Percentiles rank a stretch among this genome's conserved stretches.
phyloP scores from a whole-genome alignment of 2,329 filamentous ascomycete genomes.

The Cladosporium cucumerinum region DNA sequence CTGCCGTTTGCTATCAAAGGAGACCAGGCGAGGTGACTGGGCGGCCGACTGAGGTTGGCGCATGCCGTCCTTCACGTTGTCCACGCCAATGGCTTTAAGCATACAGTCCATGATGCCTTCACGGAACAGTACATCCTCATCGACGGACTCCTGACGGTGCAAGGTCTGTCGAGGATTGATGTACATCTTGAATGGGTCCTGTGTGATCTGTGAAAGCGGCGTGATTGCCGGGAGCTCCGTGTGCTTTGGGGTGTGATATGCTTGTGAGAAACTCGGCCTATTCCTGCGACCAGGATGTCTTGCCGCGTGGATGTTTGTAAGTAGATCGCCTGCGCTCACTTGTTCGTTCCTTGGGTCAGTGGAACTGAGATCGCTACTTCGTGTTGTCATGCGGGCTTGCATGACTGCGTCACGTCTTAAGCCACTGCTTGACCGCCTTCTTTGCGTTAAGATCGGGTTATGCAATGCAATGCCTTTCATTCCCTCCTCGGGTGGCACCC shows the following conservation, averaged over 20 bases:
- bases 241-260: slow-evolving; percentile 41
- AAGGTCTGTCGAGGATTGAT: slow-evolving; percentile 40
- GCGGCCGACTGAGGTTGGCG: slow-evolving; percentile 73
- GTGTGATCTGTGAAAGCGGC: slow-evolving; percentile 45
- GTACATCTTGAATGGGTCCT: slow-evolving; percentile 40
- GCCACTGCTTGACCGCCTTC: slow-evolving; percentile 67
- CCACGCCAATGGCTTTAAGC: slow-evolving; percentile 87
- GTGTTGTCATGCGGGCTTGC: slow-evolving; percentile 56
- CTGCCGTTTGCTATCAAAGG: slow-evolving; percentile 75
- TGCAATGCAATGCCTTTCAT: slow-evolving; percentile 94
- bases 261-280: slow-evolving; percentile 47
- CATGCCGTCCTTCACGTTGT: slow-evolving; percentile 61
- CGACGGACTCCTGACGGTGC: slow-evolving; percentile 74
- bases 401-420: slow-evolving; percentile 76
- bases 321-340: slow-evolving; percentile 61
- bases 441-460: slow-evolving; percentile 65
- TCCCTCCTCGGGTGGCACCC: slow-evolving; percentile 74
- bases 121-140: slow-evolving; percentile 85
- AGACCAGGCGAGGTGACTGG: slow-evolving; percentile 78
- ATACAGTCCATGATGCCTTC: slow-evolving; percentile 92
- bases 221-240: slow-evolving; percentile 23
- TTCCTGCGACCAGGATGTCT: slow-evolving; percentile 54
- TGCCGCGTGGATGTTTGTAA: slow-evolving; percentile 72
- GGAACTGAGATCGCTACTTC: slow-evolving; percentile 23
- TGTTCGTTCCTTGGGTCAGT: slow-evolving; percentile 26